These are phyloP conservation scores for Pleurotus salmoneostramineus DNA, from an alignment of 768 basidiomycete species.

Conservation along the genomic window DNA sequence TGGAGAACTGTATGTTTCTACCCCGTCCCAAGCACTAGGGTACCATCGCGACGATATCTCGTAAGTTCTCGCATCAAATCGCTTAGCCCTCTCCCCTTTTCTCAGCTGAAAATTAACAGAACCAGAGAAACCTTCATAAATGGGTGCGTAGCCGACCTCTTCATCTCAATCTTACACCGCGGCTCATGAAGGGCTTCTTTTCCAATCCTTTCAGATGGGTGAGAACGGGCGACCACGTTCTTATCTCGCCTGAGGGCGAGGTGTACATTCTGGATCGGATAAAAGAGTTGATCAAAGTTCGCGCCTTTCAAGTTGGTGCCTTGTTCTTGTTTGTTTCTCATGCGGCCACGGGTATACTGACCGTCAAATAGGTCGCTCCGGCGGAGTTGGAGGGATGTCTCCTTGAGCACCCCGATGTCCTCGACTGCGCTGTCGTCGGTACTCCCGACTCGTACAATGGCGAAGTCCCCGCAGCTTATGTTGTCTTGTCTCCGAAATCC, in stretches of 20 bases:
- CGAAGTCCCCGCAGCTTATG: constrained; percentile 62
- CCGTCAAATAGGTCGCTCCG: constrained; percentile 22
- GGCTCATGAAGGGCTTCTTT: not conserved
- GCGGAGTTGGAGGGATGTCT: constrained; percentile 56
- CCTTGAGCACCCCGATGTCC: constrained; percentile 46
- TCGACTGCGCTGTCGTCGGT: constrained; percentile 61
- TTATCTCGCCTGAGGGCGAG: constrained; percentile 44
- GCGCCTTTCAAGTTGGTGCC: constrained; percentile 59
- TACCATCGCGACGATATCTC: constrained; percentile 47
- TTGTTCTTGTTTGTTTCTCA: constrained; percentile 9
- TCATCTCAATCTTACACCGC: not conserved
- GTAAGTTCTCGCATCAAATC: constrained; percentile 30
- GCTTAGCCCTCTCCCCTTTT: constrained; percentile 12
- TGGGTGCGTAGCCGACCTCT: constrained; percentile 36
- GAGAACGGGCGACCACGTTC: constrained; percentile 59
- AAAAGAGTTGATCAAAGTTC: constrained; percentile 70
- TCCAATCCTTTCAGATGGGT: constrained; percentile 41
- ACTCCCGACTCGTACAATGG: constrained; percentile 57
- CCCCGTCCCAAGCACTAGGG: constrained; percentile 36
- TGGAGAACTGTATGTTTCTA: constrained; percentile 45
- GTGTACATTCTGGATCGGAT: constrained; percentile 56
- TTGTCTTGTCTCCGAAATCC: constrained; percentile 44
- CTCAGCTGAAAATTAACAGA: constrained; percentile 24
- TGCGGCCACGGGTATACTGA: not conserved
- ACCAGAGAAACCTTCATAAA: constrained; percentile 57